A percentile compares a stretch with the other conserved stretches of the same genome.
These are phyloP conservation scores for Solanum tacnaense DNA, from an alignment of 257 asterid species.

Conservation along the genomic window DNA sequence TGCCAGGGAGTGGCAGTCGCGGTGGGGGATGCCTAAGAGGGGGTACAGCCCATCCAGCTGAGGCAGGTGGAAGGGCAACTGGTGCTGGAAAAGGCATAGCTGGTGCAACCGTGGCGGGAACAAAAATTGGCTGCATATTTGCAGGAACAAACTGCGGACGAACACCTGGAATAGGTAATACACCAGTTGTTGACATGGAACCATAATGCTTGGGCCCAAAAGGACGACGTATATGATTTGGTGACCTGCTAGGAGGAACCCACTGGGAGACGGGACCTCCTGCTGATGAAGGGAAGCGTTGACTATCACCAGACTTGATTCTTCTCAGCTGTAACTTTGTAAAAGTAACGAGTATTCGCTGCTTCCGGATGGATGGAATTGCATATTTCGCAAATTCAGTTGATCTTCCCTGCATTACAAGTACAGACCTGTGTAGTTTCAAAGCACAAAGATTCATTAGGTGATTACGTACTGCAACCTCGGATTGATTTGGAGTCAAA, in stretches of 20 bases:
- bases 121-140: conserved; percentile 48
- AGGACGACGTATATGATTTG: conserved; percentile 39
- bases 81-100: conserved; percentile 50
- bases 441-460: neutral
- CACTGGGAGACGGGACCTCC: conserved; percentile 34
- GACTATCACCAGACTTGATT: conserved; percentile 17
- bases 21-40: conserved; percentile 51
- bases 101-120: conserved; percentile 35
- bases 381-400: conserved; percentile 59
- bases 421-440: conserved; percentile 44
- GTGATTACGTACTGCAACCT: neutral
- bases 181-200: conserved; percentile 33
- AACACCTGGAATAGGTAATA: conserved; percentile 24
- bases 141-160: conserved; percentile 28
- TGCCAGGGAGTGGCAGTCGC: conserved; percentile 65
- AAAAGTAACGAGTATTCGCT: conserved; percentile 60
- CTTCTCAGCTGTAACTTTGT: conserved; percentile 53
- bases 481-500: neutral
- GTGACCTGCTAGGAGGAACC: conserved; percentile 49
- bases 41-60: conserved; percentile 44
- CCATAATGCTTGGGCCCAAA: conserved; percentile 32
- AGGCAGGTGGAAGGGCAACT: conserved; percentile 36
- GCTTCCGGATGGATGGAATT: conserved; percentile 43
- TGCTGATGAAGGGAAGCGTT: conserved; percentile 19
- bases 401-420: conserved; percentile 64